Evolutionary conservation across 1,139 yeast genomes (phyloP).

Genomic region (Yamadazyma dushanensis): DNA sequence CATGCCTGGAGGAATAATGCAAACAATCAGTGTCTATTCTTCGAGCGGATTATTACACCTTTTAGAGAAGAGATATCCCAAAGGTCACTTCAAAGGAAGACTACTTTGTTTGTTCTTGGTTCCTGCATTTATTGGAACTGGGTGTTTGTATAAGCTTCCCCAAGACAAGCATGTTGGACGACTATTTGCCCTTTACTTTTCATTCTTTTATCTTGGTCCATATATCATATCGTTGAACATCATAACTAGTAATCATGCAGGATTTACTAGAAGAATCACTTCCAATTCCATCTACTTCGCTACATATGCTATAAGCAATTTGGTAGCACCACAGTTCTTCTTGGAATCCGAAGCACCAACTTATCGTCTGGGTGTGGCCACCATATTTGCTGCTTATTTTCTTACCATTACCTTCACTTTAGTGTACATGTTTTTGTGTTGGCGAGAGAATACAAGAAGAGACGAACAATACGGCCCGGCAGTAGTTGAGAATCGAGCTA

Average conservation of each 20-base stretch:
- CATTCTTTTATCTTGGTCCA: slow-evolving; percentile 19
- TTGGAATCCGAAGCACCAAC: slow-evolving; percentile 25
- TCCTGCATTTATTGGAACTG: slow-evolving; percentile 14
- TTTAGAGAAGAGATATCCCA: slow-evolving; percentile 12
- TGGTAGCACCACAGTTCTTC: slow-evolving; percentile 29
- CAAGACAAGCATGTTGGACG: slow-evolving; percentile 8
- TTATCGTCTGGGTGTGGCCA: slow-evolving; percentile 26
- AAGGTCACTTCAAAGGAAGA: slow-evolving; percentile 12
- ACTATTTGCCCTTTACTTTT: slow-evolving; percentile 13
- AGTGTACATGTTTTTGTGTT: slow-evolving; percentile 17
- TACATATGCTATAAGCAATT: slow-evolving; percentile 29
- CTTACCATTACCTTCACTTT: slow-evolving; percentile 10
- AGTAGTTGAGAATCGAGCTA: slow-evolving; percentile 24
- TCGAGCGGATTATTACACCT: slow-evolving; percentile 10
- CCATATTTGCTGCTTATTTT: slow-evolving; percentile 25
- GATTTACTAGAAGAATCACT: slow-evolving; percentile 25
- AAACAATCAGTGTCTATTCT: slow-evolving; percentile 12
- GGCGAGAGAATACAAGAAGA: slow-evolving; percentile 22
- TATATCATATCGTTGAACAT: slow-evolving; percentile 32
- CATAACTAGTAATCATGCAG: slow-evolving; percentile 25
- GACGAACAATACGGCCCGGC: slow-evolving; percentile 24
- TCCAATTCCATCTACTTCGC: slow-evolving; percentile 25
- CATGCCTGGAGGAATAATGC: slow-evolving; percentile 13
- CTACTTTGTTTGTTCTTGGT: slow-evolving; percentile 11
- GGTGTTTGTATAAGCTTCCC: slow-evolving; percentile 13